phyloP scores from a whole-genome alignment of 208 protist genomes.

The Lotmaria passim region DNA sequence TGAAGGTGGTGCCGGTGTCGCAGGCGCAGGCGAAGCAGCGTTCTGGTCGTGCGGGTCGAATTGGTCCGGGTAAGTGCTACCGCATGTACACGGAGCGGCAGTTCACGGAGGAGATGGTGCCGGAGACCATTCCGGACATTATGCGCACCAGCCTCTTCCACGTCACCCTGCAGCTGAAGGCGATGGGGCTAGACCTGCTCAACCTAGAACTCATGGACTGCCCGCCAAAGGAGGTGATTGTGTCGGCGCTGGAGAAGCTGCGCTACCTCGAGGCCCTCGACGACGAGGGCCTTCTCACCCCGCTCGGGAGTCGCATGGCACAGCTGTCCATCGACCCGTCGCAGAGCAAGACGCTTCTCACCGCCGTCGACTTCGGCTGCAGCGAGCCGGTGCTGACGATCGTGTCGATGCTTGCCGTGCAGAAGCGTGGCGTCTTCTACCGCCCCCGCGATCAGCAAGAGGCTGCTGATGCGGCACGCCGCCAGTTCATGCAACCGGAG shows the following conservation, averaged over 20 bases:
- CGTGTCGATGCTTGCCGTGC: slow-evolving; percentile 97
- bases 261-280: slow-evolving; percentile 98
- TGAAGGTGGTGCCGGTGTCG: slow-evolving; percentile 97
- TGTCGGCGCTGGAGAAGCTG: slow-evolving; percentile 96
- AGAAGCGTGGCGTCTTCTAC: slow-evolving; percentile 93
- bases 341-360: slow-evolving; percentile 98
- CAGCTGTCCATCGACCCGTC: slow-evolving; percentile 99
- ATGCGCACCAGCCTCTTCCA: slow-evolving; percentile 98
- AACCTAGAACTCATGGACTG: slow-evolving; percentile 98
- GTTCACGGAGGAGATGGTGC: slow-evolving; percentile 96
- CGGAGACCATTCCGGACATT: slow-evolving; percentile 97
- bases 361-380: slow-evolving; percentile 96
- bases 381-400: slow-evolving; percentile 98
- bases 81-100: slow-evolving; percentile 97
- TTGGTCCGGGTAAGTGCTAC: slow-evolving; percentile 97
- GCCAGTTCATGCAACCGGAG: slow-evolving; percentile 96
- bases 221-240: slow-evolving; percentile 94
- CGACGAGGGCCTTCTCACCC: slow-evolving; percentile 98
- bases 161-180: slow-evolving; percentile 97
- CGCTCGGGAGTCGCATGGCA: slow-evolving; percentile 98
- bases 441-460: slow-evolving; percentile 89
- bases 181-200: slow-evolving; percentile 98
- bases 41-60: slow-evolving; percentile 95
- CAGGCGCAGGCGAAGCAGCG: slow-evolving; percentile 97
- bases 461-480: slow-evolving; percentile 95